Evolutionary conservation across 2,329 filamentous ascomycete species (phyloP).

Genomic region (Fusarium subtropicale): DNA sequence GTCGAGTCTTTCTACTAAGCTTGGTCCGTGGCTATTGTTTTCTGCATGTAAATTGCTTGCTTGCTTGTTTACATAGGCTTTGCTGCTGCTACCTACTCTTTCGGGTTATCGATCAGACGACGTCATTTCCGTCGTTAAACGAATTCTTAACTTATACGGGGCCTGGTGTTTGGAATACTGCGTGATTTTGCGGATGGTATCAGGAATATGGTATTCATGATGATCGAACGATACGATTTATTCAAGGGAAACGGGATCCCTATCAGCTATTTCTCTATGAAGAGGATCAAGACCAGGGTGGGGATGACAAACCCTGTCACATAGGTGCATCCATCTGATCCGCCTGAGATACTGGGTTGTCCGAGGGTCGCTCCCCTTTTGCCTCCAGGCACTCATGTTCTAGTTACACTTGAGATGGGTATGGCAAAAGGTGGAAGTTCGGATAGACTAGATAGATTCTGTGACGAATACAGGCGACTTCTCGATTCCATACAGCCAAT

Average conservation of each 20-base stretch:
- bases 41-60: slow-evolving; percentile 13
- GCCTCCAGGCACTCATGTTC: neutral
- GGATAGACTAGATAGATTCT: slow-evolving; percentile 23
- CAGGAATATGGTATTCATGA: slow-evolving; percentile 33
- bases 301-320: slow-evolving; percentile 4
- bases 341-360: slow-evolving; percentile 17
- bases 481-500: neutral
- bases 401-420: slow-evolving; percentile 3
- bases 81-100: slow-evolving; percentile 25
- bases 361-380: slow-evolving; percentile 27
- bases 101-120: slow-evolving; percentile 29
- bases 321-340: slow-evolving; percentile 7
- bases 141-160: slow-evolving; percentile 32
- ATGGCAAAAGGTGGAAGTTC: slow-evolving; percentile 13
- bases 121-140: slow-evolving; percentile 10
- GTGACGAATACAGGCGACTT: neutral
- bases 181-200: slow-evolving; percentile 32
- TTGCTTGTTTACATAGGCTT: slow-evolving; percentile 17
- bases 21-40: slow-evolving; percentile 18
- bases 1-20: slow-evolving; percentile 97
- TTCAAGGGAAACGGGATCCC: slow-evolving; percentile 4
- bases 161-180: slow-evolving; percentile 42
- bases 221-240: slow-evolving; percentile 28
- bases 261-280: slow-evolving; percentile 10
- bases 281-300: neutral